A percentile compares a stretch with the other conserved stretches of the same genome.
These are phyloP conservation scores for Lecanoromycetidae sp. DNA, from an alignment of 2,329 filamentous ascomycete species.

Conservation along the genomic window DNA sequence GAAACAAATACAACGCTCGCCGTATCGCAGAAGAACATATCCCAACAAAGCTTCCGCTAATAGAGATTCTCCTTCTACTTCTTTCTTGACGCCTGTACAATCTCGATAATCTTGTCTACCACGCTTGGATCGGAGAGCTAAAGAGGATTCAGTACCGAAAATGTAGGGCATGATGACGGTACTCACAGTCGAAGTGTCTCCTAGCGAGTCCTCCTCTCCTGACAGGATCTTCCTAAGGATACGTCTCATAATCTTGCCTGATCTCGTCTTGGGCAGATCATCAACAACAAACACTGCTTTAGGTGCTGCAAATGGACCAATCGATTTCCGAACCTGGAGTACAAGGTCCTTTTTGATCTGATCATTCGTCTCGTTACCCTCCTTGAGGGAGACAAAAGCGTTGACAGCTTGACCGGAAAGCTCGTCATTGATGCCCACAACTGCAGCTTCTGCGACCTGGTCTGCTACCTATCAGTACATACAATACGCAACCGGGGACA, in stretches of 20 bases:
- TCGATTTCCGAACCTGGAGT: slow-evolving; percentile 90
- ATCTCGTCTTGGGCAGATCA: slow-evolving; percentile 92
- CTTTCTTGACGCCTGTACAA: slow-evolving; percentile 48
- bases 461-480: slow-evolving; percentile 28
- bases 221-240: slow-evolving; percentile 95
- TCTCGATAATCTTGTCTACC: slow-evolving; percentile 77
- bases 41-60: too few species aligned
- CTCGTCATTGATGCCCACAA: slow-evolving; percentile 86
- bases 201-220: slow-evolving; percentile 92
- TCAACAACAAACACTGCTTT: slow-evolving; percentile 86
- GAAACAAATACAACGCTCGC: too few species aligned
- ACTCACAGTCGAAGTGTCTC: slow-evolving; percentile 79
- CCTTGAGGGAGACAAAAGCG: slow-evolving; percentile 88
- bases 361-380: slow-evolving; percentile 62
- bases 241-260: slow-evolving; percentile 97
- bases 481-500: too few species aligned
- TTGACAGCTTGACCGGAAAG: slow-evolving; percentile 95
- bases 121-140: slow-evolving; percentile 81
- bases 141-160: slow-evolving; percentile 12
- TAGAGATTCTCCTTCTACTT: slow-evolving; percentile 24
- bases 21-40: too few species aligned
- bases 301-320: slow-evolving; percentile 91
- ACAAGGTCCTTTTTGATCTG: slow-evolving; percentile 86
- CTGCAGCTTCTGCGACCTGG: slow-evolving; percentile 82
- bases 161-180: slow-evolving; percentile 9